Evolutionary conservation across 306 rosid species (phyloP).

Genomic region (Ormosia emarginata): DNA sequence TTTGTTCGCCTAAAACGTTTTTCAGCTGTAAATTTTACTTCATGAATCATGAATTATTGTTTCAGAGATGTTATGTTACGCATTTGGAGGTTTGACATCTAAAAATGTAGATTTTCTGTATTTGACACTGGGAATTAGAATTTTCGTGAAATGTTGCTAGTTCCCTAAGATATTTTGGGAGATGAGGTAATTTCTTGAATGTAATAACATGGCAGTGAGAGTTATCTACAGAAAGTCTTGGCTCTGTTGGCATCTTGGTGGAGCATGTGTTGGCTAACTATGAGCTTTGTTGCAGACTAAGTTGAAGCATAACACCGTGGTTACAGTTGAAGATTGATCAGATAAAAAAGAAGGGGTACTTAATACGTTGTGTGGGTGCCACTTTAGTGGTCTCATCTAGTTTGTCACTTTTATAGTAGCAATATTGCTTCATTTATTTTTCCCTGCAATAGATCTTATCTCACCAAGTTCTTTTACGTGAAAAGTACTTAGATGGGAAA

Average conservation of each 20-base stretch:
- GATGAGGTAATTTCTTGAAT: neutral
- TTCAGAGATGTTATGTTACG: too few species aligned
- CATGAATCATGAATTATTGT: neutral
- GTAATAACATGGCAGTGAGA: neutral
- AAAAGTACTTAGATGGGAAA: constrained; percentile 1
- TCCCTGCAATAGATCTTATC: neutral
- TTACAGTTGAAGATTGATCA: neutral
- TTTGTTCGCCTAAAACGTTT: neutral
- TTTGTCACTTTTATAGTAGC: neutral
- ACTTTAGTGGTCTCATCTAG: neutral
- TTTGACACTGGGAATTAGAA: neutral
- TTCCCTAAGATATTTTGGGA: neutral
- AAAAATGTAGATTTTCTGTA: neutral
- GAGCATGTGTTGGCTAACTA: neutral
- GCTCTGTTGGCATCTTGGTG: constrained; percentile 5
- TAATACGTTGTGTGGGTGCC: neutral
- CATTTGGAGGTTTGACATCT: neutral
- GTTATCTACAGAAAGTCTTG: neutral
- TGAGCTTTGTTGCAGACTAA: neutral
- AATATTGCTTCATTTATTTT: neutral
- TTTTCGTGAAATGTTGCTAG: neutral
- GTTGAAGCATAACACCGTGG: neutral
- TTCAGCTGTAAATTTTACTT: neutral
- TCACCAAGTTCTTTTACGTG: neutral
- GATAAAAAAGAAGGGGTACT: constrained; percentile 4